Evolutionary conservation across 2,329 filamentous ascomycete species (phyloP).

Genomic region (Colletotrichum caudatum): DNA sequence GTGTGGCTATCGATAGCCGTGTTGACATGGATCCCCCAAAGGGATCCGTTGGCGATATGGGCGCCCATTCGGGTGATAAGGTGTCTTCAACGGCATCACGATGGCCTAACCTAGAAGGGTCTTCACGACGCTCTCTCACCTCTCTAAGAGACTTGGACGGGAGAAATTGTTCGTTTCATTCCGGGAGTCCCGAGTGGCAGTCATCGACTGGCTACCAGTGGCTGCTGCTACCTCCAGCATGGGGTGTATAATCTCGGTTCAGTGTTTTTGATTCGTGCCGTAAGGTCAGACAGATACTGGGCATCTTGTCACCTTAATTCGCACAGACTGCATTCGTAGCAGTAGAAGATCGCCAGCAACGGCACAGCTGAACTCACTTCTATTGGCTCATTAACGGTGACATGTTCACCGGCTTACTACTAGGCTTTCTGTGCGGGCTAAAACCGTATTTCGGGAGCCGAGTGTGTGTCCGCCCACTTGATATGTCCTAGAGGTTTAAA

Average conservation of each 20-base stretch:
- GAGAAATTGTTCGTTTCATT: background rate
- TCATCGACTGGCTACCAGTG: background rate
- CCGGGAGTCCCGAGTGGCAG: slow-evolving; percentile 5
- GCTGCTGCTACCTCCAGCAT: slow-evolving; percentile 1
- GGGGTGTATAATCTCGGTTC: slow-evolving; percentile 24
- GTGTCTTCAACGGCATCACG: background rate
- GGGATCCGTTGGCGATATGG: background rate
- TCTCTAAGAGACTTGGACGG: background rate
- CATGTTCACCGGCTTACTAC: background rate
- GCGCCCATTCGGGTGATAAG: background rate
- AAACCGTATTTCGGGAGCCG: background rate
- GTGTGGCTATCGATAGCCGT: background rate
- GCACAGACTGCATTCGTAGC: slow-evolving; percentile 26
- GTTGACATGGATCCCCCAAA: background rate
- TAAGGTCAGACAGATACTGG: slow-evolving; percentile 12
- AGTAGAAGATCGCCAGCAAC: slow-evolving; percentile 21
- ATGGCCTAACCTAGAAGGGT: background rate
- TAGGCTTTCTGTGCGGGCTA: background rate
- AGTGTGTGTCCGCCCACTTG: background rate
- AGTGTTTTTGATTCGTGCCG: background rate
- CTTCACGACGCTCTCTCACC: background rate
- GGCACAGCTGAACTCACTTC: background rate
- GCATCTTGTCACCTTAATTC: slow-evolving; percentile 1
- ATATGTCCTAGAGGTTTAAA: background rate
- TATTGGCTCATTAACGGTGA: slow-evolving; percentile 16